phyloP scores from a whole-genome alignment of 2,329 filamentous ascomycete genomes.

The Eutypa lata region DNA sequence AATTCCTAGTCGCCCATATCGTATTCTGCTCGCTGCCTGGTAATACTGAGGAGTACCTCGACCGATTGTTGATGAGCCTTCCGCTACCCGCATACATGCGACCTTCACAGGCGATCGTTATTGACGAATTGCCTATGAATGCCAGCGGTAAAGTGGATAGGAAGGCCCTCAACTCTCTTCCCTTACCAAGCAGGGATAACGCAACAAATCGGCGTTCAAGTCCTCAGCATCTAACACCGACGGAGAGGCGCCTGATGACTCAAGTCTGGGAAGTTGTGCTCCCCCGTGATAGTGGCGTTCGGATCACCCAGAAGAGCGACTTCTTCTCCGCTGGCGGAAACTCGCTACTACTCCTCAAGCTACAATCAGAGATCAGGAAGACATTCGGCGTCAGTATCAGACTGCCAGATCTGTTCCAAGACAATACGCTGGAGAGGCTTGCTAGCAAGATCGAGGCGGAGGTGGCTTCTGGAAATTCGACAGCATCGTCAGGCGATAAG shows the following conservation, averaged over 20 bases:
- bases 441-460: slow-evolving; percentile 33
- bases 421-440: slow-evolving; percentile 38
- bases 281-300: slow-evolving; percentile 10
- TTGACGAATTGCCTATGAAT: slow-evolving; percentile 28
- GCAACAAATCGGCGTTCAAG: too few species aligned
- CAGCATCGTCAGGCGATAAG: slow-evolving; percentile 14
- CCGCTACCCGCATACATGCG: slow-evolving; percentile 33
- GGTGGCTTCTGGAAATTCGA: background rate
- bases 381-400: slow-evolving; percentile 27
- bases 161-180: slow-evolving; percentile 18
- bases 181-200: slow-evolving; percentile 5
- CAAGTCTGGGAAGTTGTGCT: slow-evolving; percentile 17
- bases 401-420: slow-evolving; percentile 35
- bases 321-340: slow-evolving; percentile 42
- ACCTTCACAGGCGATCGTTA: slow-evolving; percentile 23
- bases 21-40: too few species aligned
- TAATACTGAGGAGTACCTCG: too few species aligned
- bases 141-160: slow-evolving; percentile 31
- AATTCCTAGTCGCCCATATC: too few species aligned
- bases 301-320: slow-evolving; percentile 21
- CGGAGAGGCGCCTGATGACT: slow-evolving; percentile 3
- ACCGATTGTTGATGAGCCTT: too few species aligned
- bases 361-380: slow-evolving; percentile 33
- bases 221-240: too few species aligned
- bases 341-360: slow-evolving; percentile 36